These are phyloP conservation scores for Xylaria castorea DNA, from an alignment of 495 filamentous ascomycete species.

Conservation along the genomic window DNA sequence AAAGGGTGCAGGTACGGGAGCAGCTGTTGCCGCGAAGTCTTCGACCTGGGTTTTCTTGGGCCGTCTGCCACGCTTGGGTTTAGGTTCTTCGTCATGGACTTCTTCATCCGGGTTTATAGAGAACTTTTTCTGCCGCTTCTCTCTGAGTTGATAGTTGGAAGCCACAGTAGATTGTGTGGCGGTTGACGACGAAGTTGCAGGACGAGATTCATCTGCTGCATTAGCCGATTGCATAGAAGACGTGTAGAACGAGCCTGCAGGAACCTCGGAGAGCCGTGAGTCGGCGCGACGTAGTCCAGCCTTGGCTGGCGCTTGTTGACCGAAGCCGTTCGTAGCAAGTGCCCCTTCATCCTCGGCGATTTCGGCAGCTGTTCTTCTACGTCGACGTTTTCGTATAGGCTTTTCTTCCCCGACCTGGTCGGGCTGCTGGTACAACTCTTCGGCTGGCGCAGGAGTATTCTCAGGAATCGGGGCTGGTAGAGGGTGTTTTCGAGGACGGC, in stretches of 20 bases:
- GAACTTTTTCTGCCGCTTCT: conserved; percentile 41
- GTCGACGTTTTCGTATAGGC: conserved; percentile 35
- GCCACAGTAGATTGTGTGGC: conserved; percentile 37
- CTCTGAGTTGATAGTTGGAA: conserved; percentile 41
- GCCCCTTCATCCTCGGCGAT: conserved; percentile 28
- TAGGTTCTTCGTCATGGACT: conserved; percentile 31
- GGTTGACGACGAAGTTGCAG: conserved; percentile 39
- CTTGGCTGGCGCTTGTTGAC: conserved; percentile 24
- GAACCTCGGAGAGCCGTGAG: conserved; percentile 29
- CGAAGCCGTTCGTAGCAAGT: conserved; percentile 19
- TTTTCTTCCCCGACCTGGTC: conserved; percentile 23
- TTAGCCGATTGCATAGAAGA: conserved; percentile 21
- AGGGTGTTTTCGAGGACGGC: conserved; percentile 38
- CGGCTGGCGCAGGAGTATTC: conserved; percentile 8
- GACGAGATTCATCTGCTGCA: conserved; percentile 35
- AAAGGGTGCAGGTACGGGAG: conserved; percentile 17
- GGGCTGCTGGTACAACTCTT: conserved; percentile 19
- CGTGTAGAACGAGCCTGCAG: conserved; percentile 29
- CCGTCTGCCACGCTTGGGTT: conserved; percentile 38
- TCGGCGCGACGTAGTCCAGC: conserved; percentile 25
- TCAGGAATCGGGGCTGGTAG: conserved; percentile 25
- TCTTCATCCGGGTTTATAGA: conserved; percentile 36
- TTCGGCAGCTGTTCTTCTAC: conserved; percentile 30
- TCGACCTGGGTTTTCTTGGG: conserved; percentile 33
- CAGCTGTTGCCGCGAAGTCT: conserved; percentile 25